Evolutionary conservation across 139 green algal genomes (phyloP), one percentile per base, ranked within the genome.

Genomic region (Chlorella sorokiniana): DNA sequence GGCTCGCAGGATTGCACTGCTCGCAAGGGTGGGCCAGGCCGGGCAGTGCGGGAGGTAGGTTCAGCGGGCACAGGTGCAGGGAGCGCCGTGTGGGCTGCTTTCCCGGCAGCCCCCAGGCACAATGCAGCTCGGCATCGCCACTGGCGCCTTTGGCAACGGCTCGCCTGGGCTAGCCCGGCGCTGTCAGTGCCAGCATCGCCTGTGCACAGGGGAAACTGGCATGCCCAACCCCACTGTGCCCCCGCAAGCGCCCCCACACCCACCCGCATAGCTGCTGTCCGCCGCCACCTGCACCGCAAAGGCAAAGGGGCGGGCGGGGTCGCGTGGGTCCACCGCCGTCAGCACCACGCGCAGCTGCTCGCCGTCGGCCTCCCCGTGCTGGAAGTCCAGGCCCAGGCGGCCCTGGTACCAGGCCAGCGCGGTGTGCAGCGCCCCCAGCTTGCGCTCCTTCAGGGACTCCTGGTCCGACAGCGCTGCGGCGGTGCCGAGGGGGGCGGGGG

Each of bases 351-450:
- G 59, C 68, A 84, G 61, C 68, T 76, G 74, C 27, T 82, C 73
- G 23, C 80, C 72, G 10, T 85, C 72, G 2, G n/a, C 76, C 65
- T 73, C 67, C n/a, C 52, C 62, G 22, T 81, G 72, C 71, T 76
- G n/a, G 44, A 86, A 82, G 3, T 35, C 45, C 23, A 86, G 72
- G 10, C 82, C 82, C 63, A 86, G 63, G 33, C 82, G 59, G 25
- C 70, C 35, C 20, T 52, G 44, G 75, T 86, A 86, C 44, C 69
- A 52, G 37, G 44, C 62, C 37, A 83, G 56, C 62, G 79, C 73
- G 45, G 78, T 70, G 40, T 77, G 72, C n/a, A 86, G 63, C 29
- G 76, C 82, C 10, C 45, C 69, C 45, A 82, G 56, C 78, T 84
- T 82, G 44, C 64, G 71, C 56, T 69, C 41, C 67, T 82, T 86